Conservation (phyloP, 2,329 filamentous ascomycete species). For the Pseudocercospora cruenta region DNA sequence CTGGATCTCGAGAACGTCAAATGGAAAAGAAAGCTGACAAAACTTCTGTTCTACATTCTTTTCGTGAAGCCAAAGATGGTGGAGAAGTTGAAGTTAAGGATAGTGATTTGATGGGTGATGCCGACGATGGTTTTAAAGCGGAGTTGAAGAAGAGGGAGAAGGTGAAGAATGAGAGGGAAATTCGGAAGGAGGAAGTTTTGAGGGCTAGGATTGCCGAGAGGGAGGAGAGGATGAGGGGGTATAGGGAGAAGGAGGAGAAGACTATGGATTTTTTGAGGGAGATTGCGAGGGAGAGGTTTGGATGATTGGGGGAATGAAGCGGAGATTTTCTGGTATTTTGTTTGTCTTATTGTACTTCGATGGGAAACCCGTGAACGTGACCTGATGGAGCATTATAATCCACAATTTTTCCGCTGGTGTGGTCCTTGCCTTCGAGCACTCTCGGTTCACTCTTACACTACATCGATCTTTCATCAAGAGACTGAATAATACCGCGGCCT, state of each 20-base stretch:
- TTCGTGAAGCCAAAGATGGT: constrained; percentile 67
- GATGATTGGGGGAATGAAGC: too few species aligned
- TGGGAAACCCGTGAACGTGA: too few species aligned
- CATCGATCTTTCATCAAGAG: too few species aligned
- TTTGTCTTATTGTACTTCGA: too few species aligned
- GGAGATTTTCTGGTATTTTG: too few species aligned
- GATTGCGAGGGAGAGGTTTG: constrained; percentile 79
- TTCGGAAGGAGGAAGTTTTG: constrained; percentile 78
- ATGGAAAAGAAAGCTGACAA: constrained; percentile 81
- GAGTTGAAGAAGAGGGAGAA: constrained; percentile 67
- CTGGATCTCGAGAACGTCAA: constrained; percentile 78
- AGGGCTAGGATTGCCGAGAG: constrained; percentile 76
- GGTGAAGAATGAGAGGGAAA: constrained; percentile 82
- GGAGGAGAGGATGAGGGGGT: constrained; percentile 72
- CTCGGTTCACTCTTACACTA: too few species aligned
- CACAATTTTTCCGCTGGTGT: too few species aligned
- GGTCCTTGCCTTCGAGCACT: too few species aligned
- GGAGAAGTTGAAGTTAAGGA: constrained; percentile 70
- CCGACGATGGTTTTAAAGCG: constrained; percentile 66
- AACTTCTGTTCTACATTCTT: constrained; percentile 73
- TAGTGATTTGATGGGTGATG: constrained; percentile 75
- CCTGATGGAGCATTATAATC: too few species aligned
- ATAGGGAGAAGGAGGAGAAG: constrained; percentile 76
- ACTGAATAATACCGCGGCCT: too few species aligned
- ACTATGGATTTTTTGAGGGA: constrained; percentile 81